Evolutionary conservation across 2,329 filamentous ascomycete species (phyloP).

Genomic region (Cadophora gregata): DNA sequence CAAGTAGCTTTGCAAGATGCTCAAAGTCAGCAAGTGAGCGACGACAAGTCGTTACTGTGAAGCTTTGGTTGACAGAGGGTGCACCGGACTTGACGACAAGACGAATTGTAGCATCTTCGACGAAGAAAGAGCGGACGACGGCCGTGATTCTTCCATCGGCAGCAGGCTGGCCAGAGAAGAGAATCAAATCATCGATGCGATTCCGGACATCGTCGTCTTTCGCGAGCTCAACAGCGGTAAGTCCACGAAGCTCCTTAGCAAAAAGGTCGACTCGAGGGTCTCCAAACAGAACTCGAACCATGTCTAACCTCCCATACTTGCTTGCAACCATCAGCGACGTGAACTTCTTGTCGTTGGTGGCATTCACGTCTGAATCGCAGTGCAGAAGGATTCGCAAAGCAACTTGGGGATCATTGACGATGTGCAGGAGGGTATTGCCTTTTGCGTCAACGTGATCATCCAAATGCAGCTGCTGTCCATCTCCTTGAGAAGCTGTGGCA

Average conservation of each 20-base stretch:
- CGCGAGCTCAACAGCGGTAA: slow-evolving; percentile 94
- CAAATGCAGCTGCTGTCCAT: slow-evolving; percentile 81
- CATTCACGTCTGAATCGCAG: slow-evolving; percentile 96
- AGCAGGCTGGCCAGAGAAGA: slow-evolving; percentile 76
- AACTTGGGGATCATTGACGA: slow-evolving; percentile 84
- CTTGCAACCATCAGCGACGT: slow-evolving; percentile 97
- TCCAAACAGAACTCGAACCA: slow-evolving; percentile 85
- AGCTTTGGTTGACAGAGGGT: slow-evolving; percentile 79
- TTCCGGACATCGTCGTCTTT: slow-evolving; percentile 98
- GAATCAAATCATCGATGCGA: slow-evolving; percentile 89
- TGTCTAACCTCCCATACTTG: slow-evolving; percentile 95
- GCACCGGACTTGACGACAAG: slow-evolving; percentile 94
- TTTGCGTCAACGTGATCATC: slow-evolving; percentile 93
- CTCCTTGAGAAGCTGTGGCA: slow-evolving; percentile 76
- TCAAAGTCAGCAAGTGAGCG: slow-evolving; percentile 90
- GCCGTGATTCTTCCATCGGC: slow-evolving; percentile 85
- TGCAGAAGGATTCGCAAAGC: slow-evolving; percentile 76
- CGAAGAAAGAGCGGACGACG: slow-evolving; percentile 94
- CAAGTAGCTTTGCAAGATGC: slow-evolving; percentile 81
- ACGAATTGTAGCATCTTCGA: slow-evolving; percentile 92
- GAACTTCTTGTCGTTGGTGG: slow-evolving; percentile 92
- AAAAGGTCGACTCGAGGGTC: slow-evolving; percentile 87
- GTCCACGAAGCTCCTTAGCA: slow-evolving; percentile 81
- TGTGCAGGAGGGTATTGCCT: slow-evolving; percentile 94
- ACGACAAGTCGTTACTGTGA: slow-evolving; percentile 93